A percentile compares a stretch with the other conserved stretches of the same genome.
These are phyloP conservation scores for Stachybotrys chartarum DNA, from an alignment of 2,329 filamentous ascomycete genomes.

Conservation along the genomic window DNA sequence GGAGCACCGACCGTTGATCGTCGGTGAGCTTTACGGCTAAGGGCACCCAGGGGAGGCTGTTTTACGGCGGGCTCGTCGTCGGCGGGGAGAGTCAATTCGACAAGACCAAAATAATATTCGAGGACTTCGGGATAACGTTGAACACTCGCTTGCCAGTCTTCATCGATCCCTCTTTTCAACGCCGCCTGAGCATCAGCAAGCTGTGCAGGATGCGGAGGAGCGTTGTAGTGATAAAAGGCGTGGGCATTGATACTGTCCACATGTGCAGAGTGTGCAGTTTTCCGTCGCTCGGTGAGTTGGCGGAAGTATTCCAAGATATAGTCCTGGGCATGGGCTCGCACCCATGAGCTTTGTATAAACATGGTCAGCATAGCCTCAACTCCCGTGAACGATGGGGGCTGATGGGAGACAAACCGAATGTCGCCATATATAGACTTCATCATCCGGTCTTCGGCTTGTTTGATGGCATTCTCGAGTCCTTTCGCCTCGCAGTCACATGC, in stretches of 20 bases:
- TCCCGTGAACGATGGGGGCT: background rate
- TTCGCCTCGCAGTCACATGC: constrained; percentile 61
- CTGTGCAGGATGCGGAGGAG: constrained; percentile 52
- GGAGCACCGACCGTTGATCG: constrained; percentile 23
- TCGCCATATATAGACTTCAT: constrained; percentile 57
- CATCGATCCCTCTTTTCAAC: constrained; percentile 67
- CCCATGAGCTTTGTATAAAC: constrained; percentile 44
- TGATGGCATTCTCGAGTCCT: constrained; percentile 54
- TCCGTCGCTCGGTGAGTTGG: constrained; percentile 53
- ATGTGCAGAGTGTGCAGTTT: constrained; percentile 46
- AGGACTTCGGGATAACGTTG: constrained; percentile 75
- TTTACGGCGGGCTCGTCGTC: constrained; percentile 54
- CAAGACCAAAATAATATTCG: constrained; percentile 70
- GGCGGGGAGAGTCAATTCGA: constrained; percentile 56
- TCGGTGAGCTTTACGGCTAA: constrained; percentile 39
- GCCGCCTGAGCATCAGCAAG: constrained; percentile 57
- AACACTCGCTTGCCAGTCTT: constrained; percentile 71
- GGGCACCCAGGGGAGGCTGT: constrained; percentile 51
- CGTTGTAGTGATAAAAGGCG: constrained; percentile 50
- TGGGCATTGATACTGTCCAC: constrained; percentile 49
- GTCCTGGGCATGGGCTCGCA: constrained; percentile 58
- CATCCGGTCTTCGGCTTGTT: constrained; percentile 56
- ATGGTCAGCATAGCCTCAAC: constrained; percentile 5
- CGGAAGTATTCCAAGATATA: constrained; percentile 61
- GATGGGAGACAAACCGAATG: constrained; percentile 45